A percentile compares a stretch with the other conserved stretches of the same genome.
Conservation (phyloP, 345 rosid genomes). For the Dovyalis caffra region DNA sequence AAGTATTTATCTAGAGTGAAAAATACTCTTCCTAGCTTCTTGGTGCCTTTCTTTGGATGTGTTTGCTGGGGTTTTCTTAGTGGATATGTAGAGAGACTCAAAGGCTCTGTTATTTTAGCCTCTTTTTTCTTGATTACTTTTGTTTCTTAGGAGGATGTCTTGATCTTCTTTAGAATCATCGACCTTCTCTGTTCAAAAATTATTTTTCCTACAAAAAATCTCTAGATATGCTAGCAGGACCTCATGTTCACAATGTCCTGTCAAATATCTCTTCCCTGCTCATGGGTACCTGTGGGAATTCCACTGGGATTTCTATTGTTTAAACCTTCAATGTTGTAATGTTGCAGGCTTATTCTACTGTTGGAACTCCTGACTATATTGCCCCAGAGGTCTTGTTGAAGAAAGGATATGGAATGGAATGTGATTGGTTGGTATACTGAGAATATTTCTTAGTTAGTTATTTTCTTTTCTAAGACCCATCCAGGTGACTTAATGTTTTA, state of each 20-base stretch:
- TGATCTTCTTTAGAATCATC: neutral
- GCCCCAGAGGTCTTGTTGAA: conserved; percentile 39
- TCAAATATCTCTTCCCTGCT: conserved; percentile 1
- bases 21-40: neutral
- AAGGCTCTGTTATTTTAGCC: neutral
- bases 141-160: neutral
- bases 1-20: neutral
- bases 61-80: neutral
- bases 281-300: neutral
- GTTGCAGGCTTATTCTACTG: conserved; percentile 27
- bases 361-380: conserved; percentile 38
- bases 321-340: conserved; percentile 11
- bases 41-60: neutral
- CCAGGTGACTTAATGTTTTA: conserved; percentile 10
- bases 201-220: neutral
- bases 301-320: conserved; percentile 11
- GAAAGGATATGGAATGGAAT: conserved; percentile 43
- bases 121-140: neutral
- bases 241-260: neutral
- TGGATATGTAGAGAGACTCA: neutral
- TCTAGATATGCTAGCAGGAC: conserved; percentile 1
- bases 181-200: neutral
- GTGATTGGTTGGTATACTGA: conserved; percentile 31
- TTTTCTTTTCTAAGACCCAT: conserved; percentile 9
- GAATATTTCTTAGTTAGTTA: neutral